phyloP scores from a whole-genome alignment of 1,284 basidiomycete genomes.

The Bjerkandera adusta region DNA sequence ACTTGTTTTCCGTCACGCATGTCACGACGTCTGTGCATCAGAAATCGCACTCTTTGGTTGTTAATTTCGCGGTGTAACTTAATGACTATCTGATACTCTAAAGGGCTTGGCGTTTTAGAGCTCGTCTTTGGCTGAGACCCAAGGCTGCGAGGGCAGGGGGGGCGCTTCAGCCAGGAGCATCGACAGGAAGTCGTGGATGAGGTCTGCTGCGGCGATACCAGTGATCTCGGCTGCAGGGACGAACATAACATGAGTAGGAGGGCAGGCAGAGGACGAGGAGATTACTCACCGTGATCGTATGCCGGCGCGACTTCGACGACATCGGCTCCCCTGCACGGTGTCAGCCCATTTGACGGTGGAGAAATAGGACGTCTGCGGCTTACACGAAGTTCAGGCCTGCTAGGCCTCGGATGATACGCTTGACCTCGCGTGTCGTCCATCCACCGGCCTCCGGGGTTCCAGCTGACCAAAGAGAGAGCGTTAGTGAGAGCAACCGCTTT shows the following conservation, averaged over 20 bases:
- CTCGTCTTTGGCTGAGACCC: slow-evolving; percentile 24
- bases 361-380: slow-evolving; percentile 28
- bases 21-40: neutral
- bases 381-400: slow-evolving; percentile 78
- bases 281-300: slow-evolving; percentile 62
- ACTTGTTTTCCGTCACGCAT: neutral
- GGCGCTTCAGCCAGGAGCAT: slow-evolving; percentile 48
- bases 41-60: neutral
- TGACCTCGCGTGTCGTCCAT: slow-evolving; percentile 80
- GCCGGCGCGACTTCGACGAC: slow-evolving; percentile 81
- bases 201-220: slow-evolving; percentile 67
- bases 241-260: neutral
- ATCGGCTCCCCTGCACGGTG: slow-evolving; percentile 57
- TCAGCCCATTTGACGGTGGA: neutral
- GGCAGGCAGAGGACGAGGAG: neutral
- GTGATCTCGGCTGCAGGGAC: slow-evolving; percentile 60
- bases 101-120: slow-evolving; percentile 16
- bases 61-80: neutral
- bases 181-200: slow-evolving; percentile 69
- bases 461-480: too few relatives aligned
- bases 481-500: neutral
- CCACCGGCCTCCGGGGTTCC: slow-evolving; percentile 85
- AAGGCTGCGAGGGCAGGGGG: slow-evolving; percentile 23
- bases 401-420: slow-evolving; percentile 75
- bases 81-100: slow-evolving; percentile 1